Base-by-base conservation (phyloP, 1,284 basidiomycete species). In the Athelia sp. region DNA sequence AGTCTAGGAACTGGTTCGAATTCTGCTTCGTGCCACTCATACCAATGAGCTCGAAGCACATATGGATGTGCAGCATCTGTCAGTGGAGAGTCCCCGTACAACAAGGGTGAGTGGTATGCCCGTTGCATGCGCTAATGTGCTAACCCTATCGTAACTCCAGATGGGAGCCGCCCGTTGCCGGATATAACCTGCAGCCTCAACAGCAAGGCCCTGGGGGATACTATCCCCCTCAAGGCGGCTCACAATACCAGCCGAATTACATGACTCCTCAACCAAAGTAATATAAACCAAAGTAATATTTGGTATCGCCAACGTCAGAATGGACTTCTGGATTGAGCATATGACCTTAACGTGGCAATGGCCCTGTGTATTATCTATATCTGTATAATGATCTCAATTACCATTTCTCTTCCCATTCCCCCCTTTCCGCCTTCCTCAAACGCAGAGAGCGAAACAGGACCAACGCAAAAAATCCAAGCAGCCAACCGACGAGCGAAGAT, bases 41-140 rank as follows among this genome's bases (percentile, higher is more conserved):
- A 24, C 77, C 77, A 0, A 63, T 80, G 62, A 62, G 49, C 21
- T 68, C 73, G 4, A 67, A 61, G 19, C 69, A 66, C 43, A 58
- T 80, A n/a, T 79, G 77, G 77, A 61, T 73, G 52, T 81, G 77
- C 58, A 64, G 67, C 15, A 75, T 77, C 51, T 79, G 77, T 55
- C 72, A 78, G 48, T 74, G 78, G 65, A 62, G 65, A 50, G 65
- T 74, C 15, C 67, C 69, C 0, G 61, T 72, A 54, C 75, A 78
- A 52, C 62, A 61, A 50, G 71, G 68, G 75, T 78, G 47, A 56
- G 74, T 57, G 14, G 14, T 23, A n/a, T 9, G 2, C 19, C 3
- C 35, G 51, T 44, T 26, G 11, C 1, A 15, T 8, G 13, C 17
- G 18, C 1, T n/a, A 44, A 34, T 15, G 29, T 6, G 29, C 34